Evolutionary conservation across 2,329 filamentous ascomycete species (phyloP).

Genomic region (Diaporthe sp.): DNA sequence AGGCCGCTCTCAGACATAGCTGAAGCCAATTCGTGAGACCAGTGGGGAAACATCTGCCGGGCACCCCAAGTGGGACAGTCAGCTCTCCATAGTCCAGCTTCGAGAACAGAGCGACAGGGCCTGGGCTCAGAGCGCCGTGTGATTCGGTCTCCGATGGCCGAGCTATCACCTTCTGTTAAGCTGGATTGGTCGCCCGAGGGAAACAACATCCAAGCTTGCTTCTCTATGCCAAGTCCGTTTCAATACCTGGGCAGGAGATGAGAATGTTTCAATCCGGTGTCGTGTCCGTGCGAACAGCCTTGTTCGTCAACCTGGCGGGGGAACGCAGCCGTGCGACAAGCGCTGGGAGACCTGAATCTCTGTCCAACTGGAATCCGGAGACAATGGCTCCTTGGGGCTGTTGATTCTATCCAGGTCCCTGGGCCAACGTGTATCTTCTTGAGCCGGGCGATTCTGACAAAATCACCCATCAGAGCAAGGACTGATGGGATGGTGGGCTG

Average conservation of each 20-base stretch:
- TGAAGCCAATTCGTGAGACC: background rate
- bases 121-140: background rate
- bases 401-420: background rate
- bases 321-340: background rate
- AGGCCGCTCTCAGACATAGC: background rate
- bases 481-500: background rate
- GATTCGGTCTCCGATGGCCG: background rate
- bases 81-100: background rate
- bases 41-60: background rate
- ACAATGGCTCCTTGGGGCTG: too few relatives aligned
- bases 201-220: background rate
- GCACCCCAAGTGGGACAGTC: background rate
- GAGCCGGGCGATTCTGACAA: background rate
- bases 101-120: background rate
- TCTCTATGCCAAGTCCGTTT: conserved; percentile 16
- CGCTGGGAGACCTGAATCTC: background rate
- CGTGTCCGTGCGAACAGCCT: background rate
- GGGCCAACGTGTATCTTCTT: background rate
- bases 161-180: background rate
- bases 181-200: background rate
- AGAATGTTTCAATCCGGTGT: conserved; percentile 27
- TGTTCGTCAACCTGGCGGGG: background rate
- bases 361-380: too few relatives aligned
- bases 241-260: conserved; percentile 28
- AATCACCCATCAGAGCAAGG: background rate